Conservation (phyloP, 2,329 filamentous ascomycete species). For the Sporothrix pseudoabietina region DNA sequence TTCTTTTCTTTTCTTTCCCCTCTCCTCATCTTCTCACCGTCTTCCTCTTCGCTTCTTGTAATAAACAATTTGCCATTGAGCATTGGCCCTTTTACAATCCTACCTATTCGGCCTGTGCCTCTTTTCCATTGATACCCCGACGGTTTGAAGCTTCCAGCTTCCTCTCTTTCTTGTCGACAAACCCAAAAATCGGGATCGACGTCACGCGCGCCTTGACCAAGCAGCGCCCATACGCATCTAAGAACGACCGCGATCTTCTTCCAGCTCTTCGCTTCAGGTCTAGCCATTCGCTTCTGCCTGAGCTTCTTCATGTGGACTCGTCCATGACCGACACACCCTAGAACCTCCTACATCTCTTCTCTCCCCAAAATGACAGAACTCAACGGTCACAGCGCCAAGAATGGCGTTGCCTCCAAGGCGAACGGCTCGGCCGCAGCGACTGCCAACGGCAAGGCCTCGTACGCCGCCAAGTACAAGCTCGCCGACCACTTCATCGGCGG, state of each 20-base stretch:
- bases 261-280: not conserved
- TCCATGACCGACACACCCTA: slow-evolving; percentile 10
- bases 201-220: slow-evolving; percentile 14
- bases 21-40: slow-evolving; percentile 13
- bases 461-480: slow-evolving; percentile 78
- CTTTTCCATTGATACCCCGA: slow-evolving; percentile 30
- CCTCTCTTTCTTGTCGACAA: not conserved
- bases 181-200: not conserved
- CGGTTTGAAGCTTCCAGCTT: slow-evolving; percentile 14
- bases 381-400: slow-evolving; percentile 46
- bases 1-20: slow-evolving; percentile 3
- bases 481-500: slow-evolving; percentile 96
- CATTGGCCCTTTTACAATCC: slow-evolving; percentile 18
- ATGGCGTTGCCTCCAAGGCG: slow-evolving; percentile 41
- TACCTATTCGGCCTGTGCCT: not conserved
- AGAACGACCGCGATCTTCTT: not conserved
- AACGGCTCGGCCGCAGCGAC: slow-evolving; percentile 54
- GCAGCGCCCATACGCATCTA: not conserved
- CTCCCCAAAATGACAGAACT: slow-evolving; percentile 52
- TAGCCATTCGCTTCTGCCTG: not conserved
- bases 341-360: not conserved
- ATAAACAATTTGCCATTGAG: slow-evolving; percentile 24
- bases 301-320: slow-evolving; percentile 20
- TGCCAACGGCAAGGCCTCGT: slow-evolving; percentile 64
- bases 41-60: slow-evolving; percentile 21